Evolutionary conservation across 768 basidiomycete species (phyloP).

Genomic region (Boletus subcaerulescens): DNA sequence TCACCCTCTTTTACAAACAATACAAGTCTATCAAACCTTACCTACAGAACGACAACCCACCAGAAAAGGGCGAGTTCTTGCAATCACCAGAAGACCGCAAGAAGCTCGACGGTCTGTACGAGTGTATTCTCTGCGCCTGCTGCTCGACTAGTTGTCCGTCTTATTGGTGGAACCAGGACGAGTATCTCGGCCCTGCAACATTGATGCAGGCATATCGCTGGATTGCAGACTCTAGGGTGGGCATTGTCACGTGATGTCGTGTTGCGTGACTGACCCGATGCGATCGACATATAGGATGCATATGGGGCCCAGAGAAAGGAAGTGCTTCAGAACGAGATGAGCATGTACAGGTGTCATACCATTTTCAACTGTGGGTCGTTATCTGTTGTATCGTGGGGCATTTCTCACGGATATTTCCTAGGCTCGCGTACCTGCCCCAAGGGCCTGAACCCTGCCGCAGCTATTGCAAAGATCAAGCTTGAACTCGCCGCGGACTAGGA

Average conservation of each 20-base stretch:
- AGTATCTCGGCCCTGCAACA: slow-evolving; percentile 96
- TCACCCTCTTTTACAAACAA: slow-evolving; percentile 95
- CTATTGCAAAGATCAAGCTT: slow-evolving; percentile 92
- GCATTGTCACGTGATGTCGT: slow-evolving; percentile 23
- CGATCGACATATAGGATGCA: slow-evolving; percentile 53
- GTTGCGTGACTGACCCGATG: not conserved
- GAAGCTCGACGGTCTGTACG: slow-evolving; percentile 97
- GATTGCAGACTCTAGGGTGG: slow-evolving; percentile 93
- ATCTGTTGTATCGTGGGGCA: not conserved
- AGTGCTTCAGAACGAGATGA: slow-evolving; percentile 92
- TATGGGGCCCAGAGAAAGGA: slow-evolving; percentile 81
- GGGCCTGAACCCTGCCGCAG: slow-evolving; percentile 89
- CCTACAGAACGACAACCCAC: slow-evolving; percentile 90
- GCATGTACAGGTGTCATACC: slow-evolving; percentile 96
- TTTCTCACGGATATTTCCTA: slow-evolving; percentile 19
- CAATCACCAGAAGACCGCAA: slow-evolving; percentile 89
- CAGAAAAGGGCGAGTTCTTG: slow-evolving; percentile 79
- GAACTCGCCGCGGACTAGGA: slow-evolving; percentile 74
- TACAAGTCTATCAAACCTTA: slow-evolving; percentile 99
- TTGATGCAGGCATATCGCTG: slow-evolving; percentile 97
- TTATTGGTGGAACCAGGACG: slow-evolving; percentile 99
- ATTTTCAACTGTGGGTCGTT: slow-evolving; percentile 85
- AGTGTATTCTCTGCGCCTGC: slow-evolving; percentile 95
- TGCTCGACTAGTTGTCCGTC: slow-evolving; percentile 97
- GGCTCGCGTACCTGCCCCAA: slow-evolving; percentile 96